These are phyloP conservation scores for Yueomyces sp. DNA, from an alignment of 1,139 yeast genomes.

Conservation along the genomic window DNA sequence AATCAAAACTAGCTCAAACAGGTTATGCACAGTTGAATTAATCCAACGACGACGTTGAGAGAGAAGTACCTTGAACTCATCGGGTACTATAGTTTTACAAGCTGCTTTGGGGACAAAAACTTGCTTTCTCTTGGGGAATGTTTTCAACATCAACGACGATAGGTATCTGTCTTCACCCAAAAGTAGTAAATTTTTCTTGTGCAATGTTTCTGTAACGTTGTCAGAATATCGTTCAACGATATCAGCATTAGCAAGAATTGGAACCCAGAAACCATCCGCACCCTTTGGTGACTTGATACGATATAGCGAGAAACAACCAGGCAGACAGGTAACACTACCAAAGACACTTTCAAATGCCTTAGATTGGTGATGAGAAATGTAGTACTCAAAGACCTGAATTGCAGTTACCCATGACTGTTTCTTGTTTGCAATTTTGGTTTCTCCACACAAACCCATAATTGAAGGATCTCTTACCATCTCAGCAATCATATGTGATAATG, in stretches of 20 bases:
- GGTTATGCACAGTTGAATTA: slow-evolving; percentile 90
- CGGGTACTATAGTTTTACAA: slow-evolving; percentile 92
- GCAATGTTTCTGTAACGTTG: slow-evolving; percentile 77
- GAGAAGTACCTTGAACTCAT: slow-evolving; percentile 61
- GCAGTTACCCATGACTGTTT: slow-evolving; percentile 82
- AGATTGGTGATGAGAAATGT: slow-evolving; percentile 90
- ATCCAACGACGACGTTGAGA: slow-evolving; percentile 99
- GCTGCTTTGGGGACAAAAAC: slow-evolving; percentile 89
- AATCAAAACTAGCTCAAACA: slow-evolving; percentile 80
- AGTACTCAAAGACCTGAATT: slow-evolving; percentile 93
- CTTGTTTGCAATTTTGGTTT: slow-evolving; percentile 87
- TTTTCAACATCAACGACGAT: slow-evolving; percentile 77
- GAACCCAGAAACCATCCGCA: slow-evolving; percentile 87
- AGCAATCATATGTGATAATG: slow-evolving; percentile 84
- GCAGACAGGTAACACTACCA: slow-evolving; percentile 94
- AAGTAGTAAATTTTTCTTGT: slow-evolving; percentile 73
- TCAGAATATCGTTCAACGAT: slow-evolving; percentile 91
- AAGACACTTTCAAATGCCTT: slow-evolving; percentile 94
- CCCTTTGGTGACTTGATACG: slow-evolving; percentile 92
- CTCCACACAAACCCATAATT: slow-evolving; percentile 95
- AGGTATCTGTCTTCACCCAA: slow-evolving; percentile 91
- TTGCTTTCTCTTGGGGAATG: slow-evolving; percentile 89
- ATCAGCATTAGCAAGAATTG: slow-evolving; percentile 90
- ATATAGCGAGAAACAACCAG: slow-evolving; percentile 96
- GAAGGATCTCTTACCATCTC: slow-evolving; percentile 83